phyloP scores from a whole-genome alignment of 2,329 filamentous ascomycete species.

The Hortaea werneckii region DNA sequence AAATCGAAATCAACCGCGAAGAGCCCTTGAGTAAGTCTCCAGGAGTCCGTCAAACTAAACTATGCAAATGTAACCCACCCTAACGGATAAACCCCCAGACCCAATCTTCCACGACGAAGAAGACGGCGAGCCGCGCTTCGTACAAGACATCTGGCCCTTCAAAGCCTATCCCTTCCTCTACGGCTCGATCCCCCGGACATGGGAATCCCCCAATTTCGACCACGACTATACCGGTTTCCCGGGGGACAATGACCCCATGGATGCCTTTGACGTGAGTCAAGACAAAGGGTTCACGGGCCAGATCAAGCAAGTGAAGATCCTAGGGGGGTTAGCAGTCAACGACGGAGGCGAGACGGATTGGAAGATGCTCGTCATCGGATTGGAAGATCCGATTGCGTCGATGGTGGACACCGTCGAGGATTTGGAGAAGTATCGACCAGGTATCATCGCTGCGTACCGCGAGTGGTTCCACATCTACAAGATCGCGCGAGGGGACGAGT shows the following conservation, averaged over 20 bases:
- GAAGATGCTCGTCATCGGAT: constrained; percentile 13
- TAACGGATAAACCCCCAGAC: too few relatives aligned
- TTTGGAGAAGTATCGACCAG: constrained; percentile 31
- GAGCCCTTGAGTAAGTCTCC: constrained; percentile 28
- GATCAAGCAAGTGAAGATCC: constrained; percentile 34
- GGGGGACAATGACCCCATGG: constrained; percentile 36
- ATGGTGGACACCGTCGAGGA: constrained; percentile 27
- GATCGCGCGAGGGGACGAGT: constrained; percentile 27
- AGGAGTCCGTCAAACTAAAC: neutral
- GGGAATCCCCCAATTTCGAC: constrained; percentile 34
- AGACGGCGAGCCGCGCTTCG: constrained; percentile 28
- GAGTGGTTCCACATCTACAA: constrained; percentile 37
- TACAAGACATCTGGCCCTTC: constrained; percentile 36
- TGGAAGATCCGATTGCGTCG: constrained; percentile 30
- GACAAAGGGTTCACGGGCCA: constrained; percentile 28
- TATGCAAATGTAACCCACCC: too few relatives aligned
- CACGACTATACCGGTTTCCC: constrained; percentile 29
- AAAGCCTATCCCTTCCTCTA: constrained; percentile 36
- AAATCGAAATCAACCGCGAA: constrained; percentile 20
- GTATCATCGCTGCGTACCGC: constrained; percentile 26
- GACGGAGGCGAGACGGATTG: constrained; percentile 18
- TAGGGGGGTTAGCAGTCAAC: constrained; percentile 32
- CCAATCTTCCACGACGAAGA: constrained; percentile 36
- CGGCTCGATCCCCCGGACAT: constrained; percentile 37
- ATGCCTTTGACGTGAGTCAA: constrained; percentile 32